A percentile compares a stretch with the other conserved stretches of the same genome.
Evolutionary conservation across 2,329 filamentous ascomycete genomes (phyloP).

Genomic region (Fusarium bulbicola): DNA sequence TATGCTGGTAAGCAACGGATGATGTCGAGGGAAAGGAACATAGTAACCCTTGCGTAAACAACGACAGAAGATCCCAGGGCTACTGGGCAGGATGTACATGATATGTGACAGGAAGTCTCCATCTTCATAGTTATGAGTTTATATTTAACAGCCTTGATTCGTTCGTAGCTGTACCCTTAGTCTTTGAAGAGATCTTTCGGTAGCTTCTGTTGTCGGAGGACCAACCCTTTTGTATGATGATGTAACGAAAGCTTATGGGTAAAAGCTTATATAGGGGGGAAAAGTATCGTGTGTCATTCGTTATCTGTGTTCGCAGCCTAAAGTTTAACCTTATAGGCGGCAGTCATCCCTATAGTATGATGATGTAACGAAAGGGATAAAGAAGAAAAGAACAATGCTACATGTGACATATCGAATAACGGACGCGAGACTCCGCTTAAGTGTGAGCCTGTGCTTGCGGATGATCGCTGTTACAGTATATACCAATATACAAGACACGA

Average conservation of each 20-base stretch:
- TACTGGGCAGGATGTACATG: neutral
- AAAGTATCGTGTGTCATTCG: no score
- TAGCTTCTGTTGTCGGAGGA: neutral
- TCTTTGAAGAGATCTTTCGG: neutral
- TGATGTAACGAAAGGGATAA: neutral
- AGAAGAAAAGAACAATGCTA: neutral
- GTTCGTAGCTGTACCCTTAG: neutral
- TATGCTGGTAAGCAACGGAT: neutral
- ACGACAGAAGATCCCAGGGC: no score
- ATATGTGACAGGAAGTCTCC: accelerated
- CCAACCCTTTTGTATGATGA: neutral
- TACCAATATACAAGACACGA: neutral
- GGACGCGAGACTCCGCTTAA: neutral
- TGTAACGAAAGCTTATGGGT: neutral
- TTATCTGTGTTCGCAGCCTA: no score
- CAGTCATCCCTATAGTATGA: neutral
- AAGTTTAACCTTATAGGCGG: no score
- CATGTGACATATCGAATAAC: neutral
- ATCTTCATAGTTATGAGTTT: neutral
- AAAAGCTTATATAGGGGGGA: no score
- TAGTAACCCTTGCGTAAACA: neutral
- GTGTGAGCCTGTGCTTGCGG: neutral
- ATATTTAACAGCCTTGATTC: neutral
- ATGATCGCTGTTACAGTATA: neutral
- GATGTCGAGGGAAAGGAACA: no score